Evolutionary conservation across 1,284 basidiomycete species (phyloP).

Genomic region (Irpex sp.): DNA sequence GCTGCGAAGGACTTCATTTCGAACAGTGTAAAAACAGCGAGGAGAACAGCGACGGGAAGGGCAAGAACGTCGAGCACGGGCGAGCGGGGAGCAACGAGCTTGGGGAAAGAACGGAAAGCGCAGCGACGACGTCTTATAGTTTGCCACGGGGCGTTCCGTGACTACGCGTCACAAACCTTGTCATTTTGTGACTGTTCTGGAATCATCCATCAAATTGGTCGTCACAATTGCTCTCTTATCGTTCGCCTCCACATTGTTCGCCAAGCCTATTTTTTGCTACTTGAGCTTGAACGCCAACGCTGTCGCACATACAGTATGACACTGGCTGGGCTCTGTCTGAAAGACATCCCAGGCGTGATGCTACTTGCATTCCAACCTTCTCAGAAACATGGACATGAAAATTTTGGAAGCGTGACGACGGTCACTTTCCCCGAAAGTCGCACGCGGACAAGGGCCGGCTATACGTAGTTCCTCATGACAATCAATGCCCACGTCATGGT

Average conservation of each 20-base stretch:
- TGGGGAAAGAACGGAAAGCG: slow-evolving; percentile 6
- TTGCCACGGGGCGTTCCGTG: slow-evolving; percentile 3
- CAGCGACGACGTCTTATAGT: slow-evolving; percentile 10
- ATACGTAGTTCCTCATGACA: not conserved
- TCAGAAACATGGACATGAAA: not conserved
- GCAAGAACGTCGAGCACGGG: slow-evolving; percentile 7
- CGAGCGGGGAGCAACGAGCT: slow-evolving; percentile 13
- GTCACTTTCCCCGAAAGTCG: not conserved
- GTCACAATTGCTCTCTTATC: not conserved
- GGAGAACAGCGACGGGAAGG: slow-evolving; percentile 5
- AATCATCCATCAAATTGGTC: slow-evolving; percentile 6
- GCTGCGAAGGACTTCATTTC: slow-evolving; percentile 20
- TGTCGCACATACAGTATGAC: no score
- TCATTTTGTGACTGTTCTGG: not conserved
- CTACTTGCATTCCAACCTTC: no score
- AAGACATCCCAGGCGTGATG: no score
- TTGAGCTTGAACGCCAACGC: no score
- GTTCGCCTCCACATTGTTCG: not conserved
- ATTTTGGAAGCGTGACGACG: not conserved
- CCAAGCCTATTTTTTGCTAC: not conserved
- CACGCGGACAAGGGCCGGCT: not conserved
- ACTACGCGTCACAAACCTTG: slow-evolving; percentile 7
- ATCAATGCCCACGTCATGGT: not conserved
- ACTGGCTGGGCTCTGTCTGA: no score
- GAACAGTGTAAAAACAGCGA: not conserved